Base-by-base conservation (phyloP, 352 stramenopile genomes). In the Globisporangium rhizosaccharum region DNA sequence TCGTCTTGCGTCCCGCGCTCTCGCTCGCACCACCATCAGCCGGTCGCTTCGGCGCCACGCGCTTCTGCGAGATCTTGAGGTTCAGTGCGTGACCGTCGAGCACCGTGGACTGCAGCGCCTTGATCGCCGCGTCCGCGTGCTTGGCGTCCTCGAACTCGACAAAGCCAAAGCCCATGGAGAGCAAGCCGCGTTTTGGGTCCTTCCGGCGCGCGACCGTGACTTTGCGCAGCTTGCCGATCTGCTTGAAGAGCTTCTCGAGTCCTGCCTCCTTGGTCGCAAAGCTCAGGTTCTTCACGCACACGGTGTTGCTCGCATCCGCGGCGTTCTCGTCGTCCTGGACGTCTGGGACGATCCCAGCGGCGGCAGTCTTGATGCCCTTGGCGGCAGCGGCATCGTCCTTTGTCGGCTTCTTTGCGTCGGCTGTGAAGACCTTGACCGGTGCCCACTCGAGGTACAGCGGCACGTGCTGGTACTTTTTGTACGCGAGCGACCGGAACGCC, bases 201-300 rank as follows among this genome's bases (percentile, higher is more conserved):
- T 92, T 93, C 28, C 82, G 73, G 2, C 80, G 72, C 50, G 89
- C 88, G 14, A 98, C 85, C 41, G 90, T 91, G 28, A 97, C 89
- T 61, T 93, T 90, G 50, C 82, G 76, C 46, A 98, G 57, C 48
- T 74, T 82, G 57, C 87, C 85, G 56, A 84, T 79, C 53, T 71
- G 78, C 69, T 70, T 59, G 59, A 84, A 90, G 52, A 94, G 69
- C 47, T 81, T 80, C 58, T 88, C 68, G 15, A 99, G 73, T 7
- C 65, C 59, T 45, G 84, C 68, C 65, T 99, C 95, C 11, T 82
- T 94, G 23, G 97, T 99, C 8, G 67, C 66, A 68, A 99, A 99
- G 68, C 97, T 98, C n/a, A 99, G 77, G 70, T 99, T 99, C 76
- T 99, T 99, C 18, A 99, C 91, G 61, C 97, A 99, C 50, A 99